Evolutionary conservation across 768 basidiomycete genomes (phyloP), one percentile per base, ranked within the genome.

Genomic region (Cystofilobasidium ferigula): DNA sequence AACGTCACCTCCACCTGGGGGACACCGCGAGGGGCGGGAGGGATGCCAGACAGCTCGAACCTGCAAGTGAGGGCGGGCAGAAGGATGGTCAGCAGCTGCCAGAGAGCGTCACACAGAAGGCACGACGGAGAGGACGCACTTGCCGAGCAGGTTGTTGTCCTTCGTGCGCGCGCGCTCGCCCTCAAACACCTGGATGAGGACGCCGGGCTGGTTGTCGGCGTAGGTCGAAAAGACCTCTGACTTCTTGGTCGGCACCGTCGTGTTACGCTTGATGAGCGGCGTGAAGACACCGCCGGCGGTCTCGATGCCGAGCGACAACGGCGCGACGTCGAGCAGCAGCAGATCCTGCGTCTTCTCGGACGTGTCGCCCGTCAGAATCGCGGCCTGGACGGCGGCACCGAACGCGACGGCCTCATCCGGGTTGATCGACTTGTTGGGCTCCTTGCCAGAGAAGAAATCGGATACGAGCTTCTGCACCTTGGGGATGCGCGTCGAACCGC

Each of bases 281-380:
- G 94, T 95, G 78, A 99, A 99, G 76, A 99, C 89, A 76, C 98
- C 95, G 75, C 95, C 95, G 78, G 98, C 95, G 94, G 98, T 99
- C 78, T 95, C 95, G 72, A 99, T 95, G 86, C 94, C 94, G 73
- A 99, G 88, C 69, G 93, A 97, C 67, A 99, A 83, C 71, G 95
- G 94, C 70, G 95, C 88, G 71, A 99, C 94, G 79, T 99, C 95
- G 73, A 99, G 91, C 72, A 99, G 85, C 73, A 99, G 85, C 71
- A 99, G 86, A 76, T 98, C 94, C 78, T 91, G 87, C 66, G 95
- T 99, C 82, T 98, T 94, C 72, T 99, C 95, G 38, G 92, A 97
- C 56, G 93, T 97, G 77, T 97, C 91, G 67, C 92, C 92, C 71
- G 95, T 95, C 69, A 99, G 89, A 75, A 99, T 88, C 64, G 95